These are phyloP conservation scores for Agrostemma githago DNA, from an alignment of 148 eudicot genomes.

Conservation along the genomic window DNA sequence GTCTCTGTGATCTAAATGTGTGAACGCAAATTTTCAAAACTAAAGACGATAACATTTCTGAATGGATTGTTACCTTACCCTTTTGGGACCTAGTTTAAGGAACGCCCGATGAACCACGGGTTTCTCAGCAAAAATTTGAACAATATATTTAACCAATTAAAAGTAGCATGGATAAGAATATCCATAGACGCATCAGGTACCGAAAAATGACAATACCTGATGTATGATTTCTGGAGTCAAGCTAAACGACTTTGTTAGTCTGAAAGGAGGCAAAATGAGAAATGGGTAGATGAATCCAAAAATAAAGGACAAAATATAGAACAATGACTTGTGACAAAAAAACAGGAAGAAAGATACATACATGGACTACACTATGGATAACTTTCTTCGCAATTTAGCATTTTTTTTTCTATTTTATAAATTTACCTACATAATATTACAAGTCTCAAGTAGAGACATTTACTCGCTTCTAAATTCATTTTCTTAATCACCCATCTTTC, in stretches of 20 bases:
- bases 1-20: neutral
- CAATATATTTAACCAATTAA: slow-evolving; percentile 13
- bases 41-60: neutral
- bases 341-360: neutral
- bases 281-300: slow-evolving; percentile 8
- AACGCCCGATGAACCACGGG: slow-evolving; percentile 96
- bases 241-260: slow-evolving; percentile 89
- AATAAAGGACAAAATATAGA: neutral
- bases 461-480: neutral
- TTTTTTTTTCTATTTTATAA: too few relatives aligned
- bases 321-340: neutral
- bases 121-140: slow-evolving; percentile 97
- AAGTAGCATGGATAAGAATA: neutral
- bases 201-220: slow-evolving; percentile 51
- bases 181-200: neutral
- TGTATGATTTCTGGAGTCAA: slow-evolving; percentile 94
- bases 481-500: neutral
- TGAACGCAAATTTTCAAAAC: too few relatives aligned
- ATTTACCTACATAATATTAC: neutral
- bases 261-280: slow-evolving; percentile 32
- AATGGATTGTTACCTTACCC: slow-evolving; percentile 41
- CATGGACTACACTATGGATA: neutral
- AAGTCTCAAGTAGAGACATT: neutral
- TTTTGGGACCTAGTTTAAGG: slow-evolving; percentile 70
- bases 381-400: too few relatives aligned